A percentile compares a stretch with the other conserved stretches of the same genome.
Conservation (phyloP, 768 basidiomycete species). For the Russula abietina region DNA sequence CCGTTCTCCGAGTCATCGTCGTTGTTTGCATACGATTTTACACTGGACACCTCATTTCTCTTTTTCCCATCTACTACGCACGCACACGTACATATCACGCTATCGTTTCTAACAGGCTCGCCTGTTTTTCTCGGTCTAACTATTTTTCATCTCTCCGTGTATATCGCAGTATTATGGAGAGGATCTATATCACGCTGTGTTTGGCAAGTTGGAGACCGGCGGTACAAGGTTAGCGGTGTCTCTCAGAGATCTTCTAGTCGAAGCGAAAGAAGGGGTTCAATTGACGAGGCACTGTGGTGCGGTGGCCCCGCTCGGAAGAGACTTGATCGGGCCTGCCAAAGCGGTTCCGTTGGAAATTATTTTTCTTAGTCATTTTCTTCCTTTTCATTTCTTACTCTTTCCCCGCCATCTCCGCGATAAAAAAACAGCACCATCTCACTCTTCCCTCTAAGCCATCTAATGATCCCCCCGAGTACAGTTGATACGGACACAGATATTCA, state of each 20-base stretch:
- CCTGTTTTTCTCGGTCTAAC: background rate
- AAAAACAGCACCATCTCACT: background rate
- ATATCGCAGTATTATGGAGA: slow-evolving; percentile 14
- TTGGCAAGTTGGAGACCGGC: slow-evolving; percentile 8
- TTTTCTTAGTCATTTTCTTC: background rate
- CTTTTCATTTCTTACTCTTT: background rate
- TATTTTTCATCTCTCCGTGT: slow-evolving; percentile 8
- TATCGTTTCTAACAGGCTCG: background rate
- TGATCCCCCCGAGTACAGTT: background rate
- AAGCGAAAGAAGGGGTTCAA: background rate
- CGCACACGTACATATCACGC: slow-evolving; percentile 10
- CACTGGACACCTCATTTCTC: slow-evolving; percentile 7
- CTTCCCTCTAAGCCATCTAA: background rate
- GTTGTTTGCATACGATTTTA: slow-evolving; percentile 1
- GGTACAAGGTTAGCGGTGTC: slow-evolving; percentile 10
- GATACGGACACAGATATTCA: background rate
- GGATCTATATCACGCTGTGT: slow-evolving; percentile 5
- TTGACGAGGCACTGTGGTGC: background rate
- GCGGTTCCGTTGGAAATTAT: background rate
- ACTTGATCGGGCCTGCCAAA: background rate
- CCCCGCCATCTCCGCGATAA: slow-evolving; percentile 15
- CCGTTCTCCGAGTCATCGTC: background rate
- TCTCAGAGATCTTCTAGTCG: slow-evolving; percentile 13
- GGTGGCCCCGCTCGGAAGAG: background rate
- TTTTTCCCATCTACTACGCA: background rate